phyloP scores from a whole-genome alignment of 352 stramenopile species.

The Pythium insidiosum region DNA sequence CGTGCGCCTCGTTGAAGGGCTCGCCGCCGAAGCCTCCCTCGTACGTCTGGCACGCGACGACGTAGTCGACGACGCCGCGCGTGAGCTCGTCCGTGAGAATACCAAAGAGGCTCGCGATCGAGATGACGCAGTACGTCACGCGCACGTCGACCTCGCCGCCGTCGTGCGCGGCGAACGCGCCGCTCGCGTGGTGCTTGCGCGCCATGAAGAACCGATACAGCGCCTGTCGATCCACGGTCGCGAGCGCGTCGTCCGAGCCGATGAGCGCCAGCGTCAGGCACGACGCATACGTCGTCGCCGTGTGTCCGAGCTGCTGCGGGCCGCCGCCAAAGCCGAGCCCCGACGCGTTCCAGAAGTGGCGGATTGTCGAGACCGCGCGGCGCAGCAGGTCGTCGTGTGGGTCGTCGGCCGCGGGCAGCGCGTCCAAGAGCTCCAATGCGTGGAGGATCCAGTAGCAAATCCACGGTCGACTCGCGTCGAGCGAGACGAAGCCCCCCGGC shows the following conservation, averaged over 20 bases:
- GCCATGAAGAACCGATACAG: conserved; percentile 88
- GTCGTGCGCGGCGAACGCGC: conserved; percentile 95
- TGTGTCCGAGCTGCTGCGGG: conserved; percentile 81
- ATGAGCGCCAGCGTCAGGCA: conserved; percentile 92
- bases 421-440: conserved; percentile 90
- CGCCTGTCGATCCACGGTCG: conserved; percentile 66
- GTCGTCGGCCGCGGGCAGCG: conserved; percentile 36
- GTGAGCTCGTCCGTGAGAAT: conserved; percentile 88
- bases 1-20: conserved; percentile 94
- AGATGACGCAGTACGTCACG: conserved; percentile 96
- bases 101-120: conserved; percentile 89
- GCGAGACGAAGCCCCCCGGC: conserved; percentile 73
- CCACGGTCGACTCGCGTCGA: conserved; percentile 96
- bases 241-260: conserved; percentile 69
- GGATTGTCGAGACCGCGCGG: conserved; percentile 57
- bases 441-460: conserved; percentile 98
- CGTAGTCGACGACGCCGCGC: conserved; percentile 65
- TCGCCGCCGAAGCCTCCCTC: conserved; percentile 95
- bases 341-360: conserved; percentile 45
- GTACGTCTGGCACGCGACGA: conserved; percentile 94
- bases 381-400: conserved; percentile 16
- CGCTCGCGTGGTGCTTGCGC: conserved; percentile 75
- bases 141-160: conserved; percentile 96
- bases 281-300: conserved; percentile 92
- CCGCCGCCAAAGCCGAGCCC: conserved; percentile 94